Evolutionary conservation across 805 yeast species (phyloP).

Genomic region (Pichia manshurica): DNA sequence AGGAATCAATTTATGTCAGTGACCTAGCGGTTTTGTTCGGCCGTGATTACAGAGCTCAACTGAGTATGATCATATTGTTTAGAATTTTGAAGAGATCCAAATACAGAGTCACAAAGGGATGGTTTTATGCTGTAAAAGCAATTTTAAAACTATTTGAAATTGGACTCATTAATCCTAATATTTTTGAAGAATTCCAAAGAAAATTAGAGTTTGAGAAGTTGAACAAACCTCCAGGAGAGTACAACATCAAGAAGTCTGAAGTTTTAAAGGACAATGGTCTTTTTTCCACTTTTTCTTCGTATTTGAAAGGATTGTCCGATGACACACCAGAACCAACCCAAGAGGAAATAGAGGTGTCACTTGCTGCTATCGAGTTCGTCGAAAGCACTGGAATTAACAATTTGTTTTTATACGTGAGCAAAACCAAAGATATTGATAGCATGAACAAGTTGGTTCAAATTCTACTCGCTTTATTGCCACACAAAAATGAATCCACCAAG

Average conservation of each 20-base stretch:
- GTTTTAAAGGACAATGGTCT: conserved; percentile 70
- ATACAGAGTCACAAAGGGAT: conserved; percentile 42
- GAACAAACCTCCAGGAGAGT: conserved; percentile 60
- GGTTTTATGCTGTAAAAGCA: conserved; percentile 57
- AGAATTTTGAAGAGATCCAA: conserved; percentile 60
- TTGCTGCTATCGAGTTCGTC: conserved; percentile 78
- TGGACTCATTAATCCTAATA: conserved; percentile 61
- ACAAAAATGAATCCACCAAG: conserved; percentile 25
- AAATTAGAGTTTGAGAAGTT: conserved; percentile 47
- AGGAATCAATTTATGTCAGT: conserved; percentile 60
- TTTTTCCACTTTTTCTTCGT: conserved; percentile 88
- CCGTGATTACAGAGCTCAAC: conserved; percentile 83
- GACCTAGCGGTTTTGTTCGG: conserved; percentile 82
- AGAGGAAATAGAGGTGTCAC: conserved; percentile 82
- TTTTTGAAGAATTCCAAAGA: conserved; percentile 60
- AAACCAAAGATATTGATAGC: conserved; percentile 29
- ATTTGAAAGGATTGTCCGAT: conserved; percentile 79
- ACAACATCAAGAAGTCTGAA: conserved; percentile 55
- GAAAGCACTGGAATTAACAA: conserved; percentile 57
- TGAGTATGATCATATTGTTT: conserved; percentile 81
- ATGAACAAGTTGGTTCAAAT: conserved; percentile 31
- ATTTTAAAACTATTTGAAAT: conserved; percentile 64
- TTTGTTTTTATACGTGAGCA: conserved; percentile 48
- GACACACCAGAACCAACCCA: conserved; percentile 89
- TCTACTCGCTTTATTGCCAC: conserved; percentile 33